Conservation (phyloP, 75 land plant species). For the Cryptomeria japonica region DNA sequence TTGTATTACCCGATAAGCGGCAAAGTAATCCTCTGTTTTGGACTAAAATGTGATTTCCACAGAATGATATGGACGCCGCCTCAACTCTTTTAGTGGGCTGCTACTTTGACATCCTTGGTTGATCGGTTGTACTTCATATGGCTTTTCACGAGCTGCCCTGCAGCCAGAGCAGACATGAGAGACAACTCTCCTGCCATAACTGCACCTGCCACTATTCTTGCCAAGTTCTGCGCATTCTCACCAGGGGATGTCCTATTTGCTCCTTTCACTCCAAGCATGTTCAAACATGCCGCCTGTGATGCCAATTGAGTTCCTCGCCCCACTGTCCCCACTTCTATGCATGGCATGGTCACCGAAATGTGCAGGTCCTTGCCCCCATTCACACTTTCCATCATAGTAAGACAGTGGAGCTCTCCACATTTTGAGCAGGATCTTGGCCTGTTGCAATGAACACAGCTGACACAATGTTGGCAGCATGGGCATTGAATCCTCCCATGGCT, state of each 20-base stretch:
- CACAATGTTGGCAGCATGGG: constrained; percentile 85
- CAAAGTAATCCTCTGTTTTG: no score
- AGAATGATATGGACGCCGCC: no score
- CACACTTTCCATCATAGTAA: constrained; percentile 63
- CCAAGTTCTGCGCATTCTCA: constrained; percentile 57
- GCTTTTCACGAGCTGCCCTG: constrained; percentile 84
- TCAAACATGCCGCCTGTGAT: constrained; percentile 74
- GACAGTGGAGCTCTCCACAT: constrained; percentile 82
- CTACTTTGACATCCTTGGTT: constrained; percentile 19
- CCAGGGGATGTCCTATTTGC: constrained; percentile 64
- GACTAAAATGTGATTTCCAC: no score
- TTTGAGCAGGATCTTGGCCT: constrained; percentile 86
- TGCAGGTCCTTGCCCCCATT: constrained; percentile 69
- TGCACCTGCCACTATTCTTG: constrained; percentile 72
- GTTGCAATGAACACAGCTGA: constrained; percentile 75
- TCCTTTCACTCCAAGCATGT: constrained; percentile 29
- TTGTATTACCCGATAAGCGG: no score
- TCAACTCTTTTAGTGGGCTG: not conserved
- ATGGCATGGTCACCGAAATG: constrained; percentile 46
- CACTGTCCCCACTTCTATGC: constrained; percentile 70
- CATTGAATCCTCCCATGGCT: constrained; percentile 77
- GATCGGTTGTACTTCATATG: constrained; percentile 93
- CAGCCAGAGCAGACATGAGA: constrained; percentile 85
- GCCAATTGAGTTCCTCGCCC: constrained; percentile 90
- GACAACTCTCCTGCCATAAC: constrained; percentile 86